Evolutionary conservation across 2,329 filamentous ascomycete species (phyloP).

Genomic region (Colletotrichum sp.): DNA sequence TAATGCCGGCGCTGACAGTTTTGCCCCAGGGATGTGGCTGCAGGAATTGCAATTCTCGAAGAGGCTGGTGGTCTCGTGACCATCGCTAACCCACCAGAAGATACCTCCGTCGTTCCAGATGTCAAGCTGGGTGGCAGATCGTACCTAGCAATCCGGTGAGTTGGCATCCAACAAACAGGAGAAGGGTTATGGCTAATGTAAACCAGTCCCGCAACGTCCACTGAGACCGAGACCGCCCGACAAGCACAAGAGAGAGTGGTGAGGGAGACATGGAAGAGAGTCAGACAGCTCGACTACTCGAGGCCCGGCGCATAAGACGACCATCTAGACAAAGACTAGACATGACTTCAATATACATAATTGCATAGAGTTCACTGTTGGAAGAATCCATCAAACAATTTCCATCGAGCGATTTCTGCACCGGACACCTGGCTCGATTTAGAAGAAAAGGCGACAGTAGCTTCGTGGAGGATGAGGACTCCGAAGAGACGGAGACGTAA

Average conservation of each 20-base stretch:
- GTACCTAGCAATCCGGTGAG: slow-evolving; percentile 72
- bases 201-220: slow-evolving; percentile 66
- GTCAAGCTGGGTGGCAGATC: slow-evolving; percentile 70
- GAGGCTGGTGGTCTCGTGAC: slow-evolving; percentile 79
- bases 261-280: slow-evolving; percentile 75
- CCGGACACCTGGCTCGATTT: not conserved
- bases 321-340: not conserved
- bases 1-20: slow-evolving; percentile 51
- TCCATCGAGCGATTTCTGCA: not conserved
- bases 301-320: slow-evolving; percentile 60
- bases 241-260: slow-evolving; percentile 74
- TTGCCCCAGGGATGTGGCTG: slow-evolving; percentile 69
- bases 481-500: not conserved
- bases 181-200: not conserved
- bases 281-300: slow-evolving; percentile 68
- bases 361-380: not conserved
- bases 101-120: slow-evolving; percentile 61
- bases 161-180: not conserved
- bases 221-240: slow-evolving; percentile 64
- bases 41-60: slow-evolving; percentile 73
- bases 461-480: not conserved
- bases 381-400: not conserved
- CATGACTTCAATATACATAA: not conserved
- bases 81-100: slow-evolving; percentile 72
- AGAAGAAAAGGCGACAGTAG: not conserved